Conservation (phyloP, 257 asterid species). For the Fraxinus quadrangulata region DNA sequence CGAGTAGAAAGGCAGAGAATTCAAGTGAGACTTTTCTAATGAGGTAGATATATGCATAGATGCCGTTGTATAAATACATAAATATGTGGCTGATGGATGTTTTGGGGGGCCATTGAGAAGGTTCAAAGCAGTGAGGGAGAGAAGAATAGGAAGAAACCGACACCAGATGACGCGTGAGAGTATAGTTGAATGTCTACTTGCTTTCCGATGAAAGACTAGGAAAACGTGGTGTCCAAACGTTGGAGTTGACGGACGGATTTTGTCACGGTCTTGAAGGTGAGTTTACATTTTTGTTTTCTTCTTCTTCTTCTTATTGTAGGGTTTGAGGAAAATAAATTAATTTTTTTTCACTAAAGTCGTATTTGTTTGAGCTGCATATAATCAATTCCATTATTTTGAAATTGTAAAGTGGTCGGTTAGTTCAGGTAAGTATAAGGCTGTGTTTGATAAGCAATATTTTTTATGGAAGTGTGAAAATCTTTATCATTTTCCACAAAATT, state of each 20-base stretch:
- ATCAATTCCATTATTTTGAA: no score
- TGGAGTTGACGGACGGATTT: background rate
- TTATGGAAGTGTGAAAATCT: no score
- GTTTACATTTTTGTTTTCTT: no score
- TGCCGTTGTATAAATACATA: background rate
- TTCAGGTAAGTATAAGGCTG: no score
- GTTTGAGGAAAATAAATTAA: no score
- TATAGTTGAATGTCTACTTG: constrained; percentile 10
- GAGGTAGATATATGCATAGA: background rate
- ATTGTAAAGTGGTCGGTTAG: no score
- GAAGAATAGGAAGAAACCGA: constrained; percentile 16
- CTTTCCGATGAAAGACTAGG: background rate
- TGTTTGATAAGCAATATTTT: no score
- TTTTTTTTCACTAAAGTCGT: no score
- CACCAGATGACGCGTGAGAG: constrained; percentile 31
- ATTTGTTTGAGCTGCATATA: no score
- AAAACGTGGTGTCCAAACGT: background rate
- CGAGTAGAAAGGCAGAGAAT: background rate
- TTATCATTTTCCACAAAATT: no score
- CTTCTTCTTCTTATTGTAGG: no score
- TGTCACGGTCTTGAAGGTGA: background rate
- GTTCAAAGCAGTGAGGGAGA: background rate
- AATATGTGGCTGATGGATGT: background rate
- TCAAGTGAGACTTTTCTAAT: background rate
- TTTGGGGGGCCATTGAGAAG: background rate